Percentiles rank a stretch among this genome's conserved stretches.
Evolutionary conservation across 73 alveolate genomes (phyloP).

Genomic region (Paramecium caudatum): DNA sequence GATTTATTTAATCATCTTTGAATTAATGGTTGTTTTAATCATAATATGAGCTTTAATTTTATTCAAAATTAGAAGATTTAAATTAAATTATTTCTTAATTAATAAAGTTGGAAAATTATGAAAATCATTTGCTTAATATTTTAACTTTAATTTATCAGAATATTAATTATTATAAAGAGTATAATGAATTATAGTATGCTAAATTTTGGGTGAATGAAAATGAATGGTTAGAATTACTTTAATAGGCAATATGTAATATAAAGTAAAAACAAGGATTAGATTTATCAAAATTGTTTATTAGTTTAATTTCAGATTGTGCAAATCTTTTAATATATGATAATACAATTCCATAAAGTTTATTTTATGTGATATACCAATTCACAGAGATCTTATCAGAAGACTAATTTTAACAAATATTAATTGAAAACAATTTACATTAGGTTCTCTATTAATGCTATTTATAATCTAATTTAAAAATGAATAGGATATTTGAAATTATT

Average conservation of each 20-base stretch:
- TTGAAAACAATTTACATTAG: neutral
- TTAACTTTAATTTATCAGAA: neutral
- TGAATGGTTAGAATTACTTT: neutral
- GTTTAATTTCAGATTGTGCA: no score
- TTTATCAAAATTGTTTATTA: no score
- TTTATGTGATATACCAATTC: neutral
- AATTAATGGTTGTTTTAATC: neutral
- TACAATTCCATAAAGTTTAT: no score
- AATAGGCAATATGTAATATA: neutral
- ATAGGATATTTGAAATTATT: neutral
- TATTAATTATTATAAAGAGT: neutral
- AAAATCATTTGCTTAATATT: neutral
- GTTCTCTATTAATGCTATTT: neutral
- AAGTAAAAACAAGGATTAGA: neutral
- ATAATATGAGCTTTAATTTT: neutral
- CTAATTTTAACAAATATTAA: neutral
- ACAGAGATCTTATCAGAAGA: neutral
- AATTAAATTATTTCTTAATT: neutral
- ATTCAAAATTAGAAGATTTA: slow-evolving; percentile 4
- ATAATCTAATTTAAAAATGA: neutral
- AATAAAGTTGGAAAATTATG: neutral
- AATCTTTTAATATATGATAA: no score
- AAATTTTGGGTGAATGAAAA: slow-evolving; percentile 7
- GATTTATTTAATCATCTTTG: neutral
- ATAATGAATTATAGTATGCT: neutral